These are phyloP conservation scores for Phytophthora rubi DNA, from an alignment of 352 stramenopile species.

Conservation along the genomic window DNA sequence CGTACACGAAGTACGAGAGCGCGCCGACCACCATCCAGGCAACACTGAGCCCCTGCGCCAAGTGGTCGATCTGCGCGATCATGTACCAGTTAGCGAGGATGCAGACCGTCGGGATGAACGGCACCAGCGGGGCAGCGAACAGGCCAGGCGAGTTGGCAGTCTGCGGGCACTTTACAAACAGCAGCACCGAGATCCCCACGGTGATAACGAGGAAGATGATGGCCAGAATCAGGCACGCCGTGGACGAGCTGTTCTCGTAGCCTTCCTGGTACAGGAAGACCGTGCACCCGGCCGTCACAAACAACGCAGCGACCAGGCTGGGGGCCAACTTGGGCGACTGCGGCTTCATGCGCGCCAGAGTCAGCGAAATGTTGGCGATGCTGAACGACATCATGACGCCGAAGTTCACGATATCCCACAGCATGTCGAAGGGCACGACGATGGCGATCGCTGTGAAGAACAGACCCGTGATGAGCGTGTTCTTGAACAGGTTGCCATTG, in stretches of 20 bases:
- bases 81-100: conserved; percentile 75
- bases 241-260: conserved; percentile 51
- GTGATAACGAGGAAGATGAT: conserved; percentile 49
- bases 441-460: conserved; percentile 77
- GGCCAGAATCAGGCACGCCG: conserved; percentile 46
- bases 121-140: conserved; percentile 62
- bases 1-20: conserved; percentile 69
- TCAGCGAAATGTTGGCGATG: conserved; percentile 73
- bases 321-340: conserved; percentile 51
- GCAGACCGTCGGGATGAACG: conserved; percentile 60
- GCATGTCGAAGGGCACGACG: conserved; percentile 73
- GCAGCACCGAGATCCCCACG: conserved; percentile 35
- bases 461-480: conserved; percentile 70
- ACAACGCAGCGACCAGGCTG: conserved; percentile 40
- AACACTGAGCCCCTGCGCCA: conserved; percentile 43
- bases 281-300: conserved; percentile 43
- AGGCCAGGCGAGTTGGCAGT: conserved; percentile 30
- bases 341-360: conserved; percentile 66
- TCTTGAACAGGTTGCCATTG: conserved; percentile 82
- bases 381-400: conserved; percentile 89
- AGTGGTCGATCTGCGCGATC: conserved; percentile 55
- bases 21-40: conserved; percentile 55
- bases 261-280: conserved; percentile 68
- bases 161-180: conserved; percentile 63
- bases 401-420: conserved; percentile 90